Conservation (phyloP, 345 rosid species). For the Psidium friedrichsthalianum region DNA sequence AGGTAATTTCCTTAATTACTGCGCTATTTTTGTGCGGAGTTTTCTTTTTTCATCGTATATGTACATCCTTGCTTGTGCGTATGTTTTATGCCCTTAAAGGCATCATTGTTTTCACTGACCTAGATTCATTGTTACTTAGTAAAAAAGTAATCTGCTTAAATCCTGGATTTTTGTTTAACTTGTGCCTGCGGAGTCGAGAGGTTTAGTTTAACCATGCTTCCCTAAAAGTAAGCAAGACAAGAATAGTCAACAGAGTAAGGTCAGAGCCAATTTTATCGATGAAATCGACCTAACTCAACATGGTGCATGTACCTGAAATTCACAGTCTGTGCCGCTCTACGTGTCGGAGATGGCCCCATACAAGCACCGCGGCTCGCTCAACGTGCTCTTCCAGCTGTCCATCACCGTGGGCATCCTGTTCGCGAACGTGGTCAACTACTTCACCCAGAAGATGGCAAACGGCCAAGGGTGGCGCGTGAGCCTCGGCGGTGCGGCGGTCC, state of each 20-base stretch:
- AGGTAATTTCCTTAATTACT: constrained; percentile 19
- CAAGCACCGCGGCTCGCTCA: constrained; percentile 61
- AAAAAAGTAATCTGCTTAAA: neutral
- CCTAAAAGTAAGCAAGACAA: neutral
- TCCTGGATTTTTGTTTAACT: neutral
- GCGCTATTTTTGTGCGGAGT: neutral
- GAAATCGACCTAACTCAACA: neutral
- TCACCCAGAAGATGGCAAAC: constrained; percentile 31
- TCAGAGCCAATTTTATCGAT: too few relatives aligned
- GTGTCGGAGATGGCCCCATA: constrained; percentile 81
- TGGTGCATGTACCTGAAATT: neutral
- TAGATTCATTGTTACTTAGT: neutral
- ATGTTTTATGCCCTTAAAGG: neutral
- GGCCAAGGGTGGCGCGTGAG: constrained; percentile 75
- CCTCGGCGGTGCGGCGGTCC: constrained; percentile 54
- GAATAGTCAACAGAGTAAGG: neutral
- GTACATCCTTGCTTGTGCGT: neutral
- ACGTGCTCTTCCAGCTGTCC: constrained; percentile 67
- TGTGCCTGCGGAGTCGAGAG: neutral
- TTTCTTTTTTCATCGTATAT: neutral
- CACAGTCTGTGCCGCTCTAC: constrained; percentile 60
- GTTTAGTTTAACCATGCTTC: neutral
- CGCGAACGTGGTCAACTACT: constrained; percentile 57
- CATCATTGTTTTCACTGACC: neutral
- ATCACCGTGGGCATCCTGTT: constrained; percentile 55